phyloP scores from a whole-genome alignment of 2,329 filamentous ascomycete species.

The Talaromyces sp. region DNA sequence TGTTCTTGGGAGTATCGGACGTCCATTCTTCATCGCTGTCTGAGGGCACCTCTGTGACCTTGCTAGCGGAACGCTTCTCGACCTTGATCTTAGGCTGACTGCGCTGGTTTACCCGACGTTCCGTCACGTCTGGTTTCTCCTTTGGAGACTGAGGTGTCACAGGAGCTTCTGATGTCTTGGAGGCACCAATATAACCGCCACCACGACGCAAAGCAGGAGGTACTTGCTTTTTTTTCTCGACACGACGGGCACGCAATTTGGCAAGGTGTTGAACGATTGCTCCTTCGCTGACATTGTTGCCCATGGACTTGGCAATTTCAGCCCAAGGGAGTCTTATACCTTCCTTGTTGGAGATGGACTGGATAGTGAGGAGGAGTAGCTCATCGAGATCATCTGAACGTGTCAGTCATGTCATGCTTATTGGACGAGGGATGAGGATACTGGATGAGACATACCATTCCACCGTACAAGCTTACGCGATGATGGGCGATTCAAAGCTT shows the following conservation, averaged over 20 bases:
- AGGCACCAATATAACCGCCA: conserved; percentile 15
- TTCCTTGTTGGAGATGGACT: conserved; percentile 39
- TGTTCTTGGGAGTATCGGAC: neutral
- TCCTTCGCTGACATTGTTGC: conserved; percentile 40
- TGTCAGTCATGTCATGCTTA: neutral
- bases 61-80: conserved; percentile 15
- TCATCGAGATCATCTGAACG: conserved; percentile 42
- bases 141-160: neutral
- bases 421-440: neutral
- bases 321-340: conserved; percentile 44
- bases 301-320: conserved; percentile 40
- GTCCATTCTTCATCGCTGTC: conserved; percentile 13
- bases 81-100: conserved; percentile 10
- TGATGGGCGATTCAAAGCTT: conserved; percentile 26
- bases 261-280: conserved; percentile 48
- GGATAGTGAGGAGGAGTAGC: conserved; percentile 41
- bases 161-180: conserved; percentile 13
- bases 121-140: neutral
- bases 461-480: conserved; percentile 42
- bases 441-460: conserved; percentile 35
- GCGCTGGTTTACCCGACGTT: neutral
- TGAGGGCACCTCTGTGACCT: neutral
- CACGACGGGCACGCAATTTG: conserved; percentile 41
- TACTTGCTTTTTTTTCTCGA: conserved; percentile 31
- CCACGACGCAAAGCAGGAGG: conserved; percentile 42